Evolutionary conservation across 495 filamentous ascomycete genomes (phyloP), one percentile per base, ranked within the genome.

Genomic region (Hypomontagnella submonticulosa): DNA sequence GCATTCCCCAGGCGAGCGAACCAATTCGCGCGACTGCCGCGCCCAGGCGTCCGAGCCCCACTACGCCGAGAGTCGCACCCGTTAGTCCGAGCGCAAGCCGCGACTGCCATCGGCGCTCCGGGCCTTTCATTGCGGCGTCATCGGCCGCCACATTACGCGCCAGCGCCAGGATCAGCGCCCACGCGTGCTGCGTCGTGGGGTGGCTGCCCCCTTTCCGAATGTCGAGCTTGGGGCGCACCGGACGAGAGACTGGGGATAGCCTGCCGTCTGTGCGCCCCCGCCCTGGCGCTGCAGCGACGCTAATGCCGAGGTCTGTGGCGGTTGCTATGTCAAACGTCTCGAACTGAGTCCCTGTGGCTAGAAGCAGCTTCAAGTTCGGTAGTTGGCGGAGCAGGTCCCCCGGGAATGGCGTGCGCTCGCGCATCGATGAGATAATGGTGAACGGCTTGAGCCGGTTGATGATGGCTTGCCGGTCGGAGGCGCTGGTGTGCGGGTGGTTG

Each of bases 361-460:
- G 78, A 16, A 90, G 77, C 1, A 91, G 77, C 67, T 87, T 87
- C 12, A 91, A 78, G 53, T 89, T 89, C 0, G 89, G 88, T 1
- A 91, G 76, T 5, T 80, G 73, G 4, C 75, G 64, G 1, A 90
- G 78, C 3, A 89, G 79, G 0, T 77, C 72, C 0, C 72, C 76
- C 4, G 82, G 75, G 70, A 92, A 88, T 0, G 87, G 82, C 0
- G 88, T 91, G 16, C 89, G 86, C 72, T 92, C 89, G n/a, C 89
- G 85, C 70, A 76, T 75, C 8, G 84, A 83, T 7, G 85, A 82
- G 57, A 91, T 80, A 37, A 87, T 73, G 27, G 84, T 78, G 73
- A 83, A 90, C 3, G 85, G 84, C 16, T 79, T 71, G 4, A 91
- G 80, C 4, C 85, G 80, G 8, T 80, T 68, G 46, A 86, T 75